Base-by-base conservation (phyloP, 495 filamentous ascomycete species). In the Venustampulla echinocandica region DNA sequence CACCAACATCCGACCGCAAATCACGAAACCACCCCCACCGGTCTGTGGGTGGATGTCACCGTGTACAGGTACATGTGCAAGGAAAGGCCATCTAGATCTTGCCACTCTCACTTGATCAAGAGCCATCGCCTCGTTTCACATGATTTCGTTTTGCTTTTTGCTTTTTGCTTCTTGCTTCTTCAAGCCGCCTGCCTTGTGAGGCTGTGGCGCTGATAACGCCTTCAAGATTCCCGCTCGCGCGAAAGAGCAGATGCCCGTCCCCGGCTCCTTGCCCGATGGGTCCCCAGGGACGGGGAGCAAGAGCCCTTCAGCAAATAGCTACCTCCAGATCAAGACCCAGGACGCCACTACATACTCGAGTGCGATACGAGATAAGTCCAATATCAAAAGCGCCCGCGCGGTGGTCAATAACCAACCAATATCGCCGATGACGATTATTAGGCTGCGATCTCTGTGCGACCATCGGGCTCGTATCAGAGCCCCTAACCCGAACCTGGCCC, bases 371-470 rank as follows among this genome's bases (percentile, higher is more conserved):
- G 6, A 37, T 9, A 37, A 30, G 27, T 18, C 34, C 6, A 18
- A 5, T 37, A 37, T 18, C 15, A 17, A 11, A 5, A 15, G 9
- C 15, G 9, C 5, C 6, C 34, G 9, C 6, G 27, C 15, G 34
- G 15, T 10, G 9, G 15, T 17, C 34, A 30, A 13, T 13, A 6
- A 30, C 7, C 27, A 30, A 30, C 27, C n/a, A 10, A 35, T n/a
- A 14, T 4, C 11, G 4, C n/a, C 33, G 5, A 5, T 4, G 33
- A n/a, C 33, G 33, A 35, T 35, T 15, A 35, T 35, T 10, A 15
- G 10, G 20, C 37, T 23, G 20, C 18, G 37, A 40, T 40, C 37
- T 40, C 18, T 40, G 37, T 40, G 20, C 37, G 17, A 40, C 33
- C 33, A 35, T 35, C n/a, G n/a, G n/a, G n/a, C n/a, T n/a, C n/a